Evolutionary conservation across 139 green algal genomes (phyloP), one percentile per base, ranked within the genome.

Genomic region (Chlorella vulgaris): DNA sequence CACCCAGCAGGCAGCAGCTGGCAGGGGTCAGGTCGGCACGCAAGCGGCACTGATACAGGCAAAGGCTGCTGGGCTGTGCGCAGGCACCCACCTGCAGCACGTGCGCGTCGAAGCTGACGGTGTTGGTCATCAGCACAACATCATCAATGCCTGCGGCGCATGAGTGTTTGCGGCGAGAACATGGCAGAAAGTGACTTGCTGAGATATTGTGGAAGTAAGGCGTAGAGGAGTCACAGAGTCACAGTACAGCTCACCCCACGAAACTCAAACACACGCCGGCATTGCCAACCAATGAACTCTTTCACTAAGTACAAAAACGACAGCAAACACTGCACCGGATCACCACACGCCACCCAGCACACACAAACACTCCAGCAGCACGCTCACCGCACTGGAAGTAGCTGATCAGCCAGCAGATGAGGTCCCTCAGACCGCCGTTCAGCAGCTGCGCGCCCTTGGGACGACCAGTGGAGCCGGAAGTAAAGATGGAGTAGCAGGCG

Each of bases 401-500:
- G 47, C 15, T 15, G 13, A 55, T 15, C 47, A 55, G 10, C 13
- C 42, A 31, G 38, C 22, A 24, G 22, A 33, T 19, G 66, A 90
- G 87, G 7, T 50, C 53, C 7, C 89, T 65, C 68, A 80, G 67
- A 36, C 91, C 83, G 39, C 90, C 47, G 47, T 55, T 10, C 13
- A 55, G 47, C 47, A 24, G 47, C 47, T 55, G 47, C 47, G 47
- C 47, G 47, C n/a, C 90, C 81, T 94, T 93, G 60, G 91, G 91
- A 2, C 74, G 55, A 31, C 91, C 91, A 13, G 91, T 93, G 29
- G 76, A 87, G 51, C 91, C 91, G 7, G 84, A 90, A 24, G 91
- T 93, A 85, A 92, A 95, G 58, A 93, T 91, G 53, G 87, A 81
- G 83, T 92, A 91, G 19, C 47, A 55, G 10, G 47, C 47, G 15